These are phyloP conservation scores for Biscutella auriculata DNA, from an alignment of 441 rosid species.

Conservation along the genomic window DNA sequence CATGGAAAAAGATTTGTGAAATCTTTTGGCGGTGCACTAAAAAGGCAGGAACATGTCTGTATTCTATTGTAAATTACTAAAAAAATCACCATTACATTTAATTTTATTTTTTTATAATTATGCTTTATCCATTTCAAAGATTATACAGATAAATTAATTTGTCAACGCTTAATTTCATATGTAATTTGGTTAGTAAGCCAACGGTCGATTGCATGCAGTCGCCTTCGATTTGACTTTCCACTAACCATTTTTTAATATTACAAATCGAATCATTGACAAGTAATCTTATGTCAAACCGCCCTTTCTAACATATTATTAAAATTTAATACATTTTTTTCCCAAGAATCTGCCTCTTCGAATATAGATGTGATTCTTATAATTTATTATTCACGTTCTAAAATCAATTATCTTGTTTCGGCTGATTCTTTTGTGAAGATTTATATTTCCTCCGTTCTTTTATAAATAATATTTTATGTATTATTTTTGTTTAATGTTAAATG, in stretches of 20 bases:
- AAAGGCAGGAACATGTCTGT: slow-evolving; percentile 24
- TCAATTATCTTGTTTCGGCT: not conserved
- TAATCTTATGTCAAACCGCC: slow-evolving; percentile 22
- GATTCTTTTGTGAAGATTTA: too few species aligned
- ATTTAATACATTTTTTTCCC: not conserved
- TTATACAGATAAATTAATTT: not conserved
- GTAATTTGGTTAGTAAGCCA: slow-evolving; percentile 22
- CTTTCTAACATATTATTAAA: not conserved
- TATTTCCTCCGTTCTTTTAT: too few species aligned
- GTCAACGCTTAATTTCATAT: slow-evolving; percentile 19
- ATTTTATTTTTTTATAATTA: not conserved
- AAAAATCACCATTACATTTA: slow-evolving; percentile 4
- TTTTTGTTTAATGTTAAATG: too few species aligned
- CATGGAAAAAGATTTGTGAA: slow-evolving; percentile 29
- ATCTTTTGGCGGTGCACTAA: slow-evolving; percentile 26
- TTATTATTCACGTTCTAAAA: not conserved
- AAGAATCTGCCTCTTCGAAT: slow-evolving; percentile 14
- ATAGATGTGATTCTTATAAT: not conserved
- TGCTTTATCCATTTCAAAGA: slow-evolving; percentile 1
- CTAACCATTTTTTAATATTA: not conserved
- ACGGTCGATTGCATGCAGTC: slow-evolving; percentile 15
- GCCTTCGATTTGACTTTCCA: slow-evolving; percentile 19
- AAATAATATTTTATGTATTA: too few species aligned
- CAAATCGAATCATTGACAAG: slow-evolving; percentile 19
- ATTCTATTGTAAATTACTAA: slow-evolving; percentile 20